These are phyloP conservation scores for Solanum chilense DNA, from an alignment of 257 asterid species.

Conservation along the genomic window DNA sequence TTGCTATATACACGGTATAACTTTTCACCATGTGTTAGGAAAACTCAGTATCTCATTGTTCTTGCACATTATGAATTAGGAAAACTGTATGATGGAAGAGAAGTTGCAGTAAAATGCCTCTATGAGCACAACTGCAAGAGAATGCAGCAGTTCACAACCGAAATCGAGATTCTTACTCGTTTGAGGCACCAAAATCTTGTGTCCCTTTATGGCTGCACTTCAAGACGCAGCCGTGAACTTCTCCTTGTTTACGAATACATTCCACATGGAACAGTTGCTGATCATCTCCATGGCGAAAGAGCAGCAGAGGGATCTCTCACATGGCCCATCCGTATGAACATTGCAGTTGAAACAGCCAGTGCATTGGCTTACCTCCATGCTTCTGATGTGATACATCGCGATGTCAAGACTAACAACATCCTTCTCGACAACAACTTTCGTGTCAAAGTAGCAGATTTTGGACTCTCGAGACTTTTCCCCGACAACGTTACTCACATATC, in stretches of 20 bases:
- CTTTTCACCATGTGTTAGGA: background rate
- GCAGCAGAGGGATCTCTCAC: background rate
- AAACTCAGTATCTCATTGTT: background rate
- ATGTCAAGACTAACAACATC: constrained; percentile 1
- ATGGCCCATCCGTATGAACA: background rate
- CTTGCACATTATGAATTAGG: background rate
- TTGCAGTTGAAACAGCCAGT: constrained; percentile 1
- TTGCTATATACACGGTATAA: background rate
- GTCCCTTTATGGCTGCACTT: constrained; percentile 1
- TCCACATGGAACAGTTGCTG: background rate
- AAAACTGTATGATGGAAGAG: background rate
- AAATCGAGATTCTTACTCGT: constrained; percentile 1
- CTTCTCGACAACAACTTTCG: background rate
- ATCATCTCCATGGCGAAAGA: background rate
- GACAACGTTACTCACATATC: background rate
- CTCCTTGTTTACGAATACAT: constrained; percentile 5
- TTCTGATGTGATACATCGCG: background rate
- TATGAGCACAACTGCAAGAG: constrained; percentile 4
- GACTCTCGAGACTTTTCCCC: background rate
- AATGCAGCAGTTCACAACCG: background rate
- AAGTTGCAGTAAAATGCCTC: background rate
- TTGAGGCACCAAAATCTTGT: constrained; percentile 2
- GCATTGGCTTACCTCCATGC: constrained; percentile 2
- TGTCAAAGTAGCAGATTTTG: constrained; percentile 5
- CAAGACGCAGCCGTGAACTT: constrained; percentile 1